These are phyloP conservation scores for Flagelloscypha sp. DNA, from an alignment of 768 basidiomycete species.

Conservation along the genomic window DNA sequence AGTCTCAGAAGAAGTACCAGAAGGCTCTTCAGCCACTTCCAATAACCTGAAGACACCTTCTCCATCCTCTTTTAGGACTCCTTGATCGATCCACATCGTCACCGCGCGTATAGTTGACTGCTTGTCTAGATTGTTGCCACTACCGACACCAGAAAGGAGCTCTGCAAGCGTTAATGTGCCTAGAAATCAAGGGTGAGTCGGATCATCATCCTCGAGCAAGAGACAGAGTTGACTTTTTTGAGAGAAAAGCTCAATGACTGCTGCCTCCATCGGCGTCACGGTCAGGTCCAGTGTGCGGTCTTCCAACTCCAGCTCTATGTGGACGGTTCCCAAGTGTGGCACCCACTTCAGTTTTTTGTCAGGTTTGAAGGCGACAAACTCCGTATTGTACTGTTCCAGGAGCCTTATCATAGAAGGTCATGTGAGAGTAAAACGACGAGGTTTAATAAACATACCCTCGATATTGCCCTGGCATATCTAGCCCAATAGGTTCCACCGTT, in stretches of 20 bases:
- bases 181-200: constrained; percentile 18
- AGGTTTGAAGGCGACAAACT: constrained; percentile 80
- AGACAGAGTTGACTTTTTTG: constrained; percentile 40
- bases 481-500: constrained; percentile 58
- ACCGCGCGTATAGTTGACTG: constrained; percentile 65
- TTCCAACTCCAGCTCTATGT: constrained; percentile 71
- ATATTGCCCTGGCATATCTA: constrained; percentile 83
- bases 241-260: constrained; percentile 81
- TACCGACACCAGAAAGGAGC: constrained; percentile 53
- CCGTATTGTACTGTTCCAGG: constrained; percentile 67
- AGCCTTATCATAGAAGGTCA: constrained; percentile 33
- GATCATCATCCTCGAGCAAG: not conserved
- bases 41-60: constrained; percentile 57
- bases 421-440: not conserved
- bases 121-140: constrained; percentile 57
- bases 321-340: constrained; percentile 80
- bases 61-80: constrained; percentile 64
- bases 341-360: constrained; percentile 89
- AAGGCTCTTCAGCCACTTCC: constrained; percentile 48
- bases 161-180: constrained; percentile 68
- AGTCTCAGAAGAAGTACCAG: constrained; percentile 15
- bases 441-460: constrained; percentile 50
- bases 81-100: constrained; percentile 76
- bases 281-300: constrained; percentile 72
- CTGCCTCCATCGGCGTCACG: constrained; percentile 84